Conservation (phyloP, 345 rosid genomes). For the Eucalyptus brandiana region DNA sequence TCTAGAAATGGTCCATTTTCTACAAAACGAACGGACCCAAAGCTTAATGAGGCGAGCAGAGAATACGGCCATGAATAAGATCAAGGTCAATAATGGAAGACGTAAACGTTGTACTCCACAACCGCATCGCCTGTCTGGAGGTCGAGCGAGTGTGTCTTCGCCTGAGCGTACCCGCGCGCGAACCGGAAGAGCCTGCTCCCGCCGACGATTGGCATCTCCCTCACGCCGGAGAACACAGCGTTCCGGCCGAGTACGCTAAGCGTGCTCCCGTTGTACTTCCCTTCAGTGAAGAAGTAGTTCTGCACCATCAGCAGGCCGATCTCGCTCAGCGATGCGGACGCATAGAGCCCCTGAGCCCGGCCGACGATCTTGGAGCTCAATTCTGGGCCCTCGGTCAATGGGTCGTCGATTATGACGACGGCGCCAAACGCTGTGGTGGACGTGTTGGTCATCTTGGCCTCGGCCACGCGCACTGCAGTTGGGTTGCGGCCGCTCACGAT, state of each 20-base stretch:
- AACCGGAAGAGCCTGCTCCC: constrained; percentile 15
- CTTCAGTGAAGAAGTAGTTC: neutral
- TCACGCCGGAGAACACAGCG: neutral
- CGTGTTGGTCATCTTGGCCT: constrained; percentile 6
- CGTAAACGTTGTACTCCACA: constrained; percentile 18
- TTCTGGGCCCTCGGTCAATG: constrained; percentile 24
- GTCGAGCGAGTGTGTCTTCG: constrained; percentile 1
- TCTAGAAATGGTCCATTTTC: too few species aligned
- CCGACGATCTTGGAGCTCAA: constrained; percentile 32
- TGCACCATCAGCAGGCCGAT: neutral
- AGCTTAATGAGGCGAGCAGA: neutral
- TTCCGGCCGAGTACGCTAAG: neutral
- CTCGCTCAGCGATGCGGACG: constrained; percentile 11
- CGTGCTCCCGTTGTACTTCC: neutral
- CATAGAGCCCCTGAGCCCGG: constrained; percentile 40
- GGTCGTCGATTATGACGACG: constrained; percentile 31
- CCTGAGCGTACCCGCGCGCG: constrained; percentile 14
- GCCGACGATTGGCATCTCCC: constrained; percentile 10
- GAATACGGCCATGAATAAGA: neutral
- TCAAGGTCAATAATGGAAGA: constrained; percentile 8
- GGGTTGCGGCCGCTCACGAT: constrained; percentile 8
- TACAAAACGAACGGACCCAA: rapidly evolving
- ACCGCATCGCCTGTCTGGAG: neutral
- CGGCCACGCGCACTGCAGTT: constrained; percentile 12
- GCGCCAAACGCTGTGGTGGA: constrained; percentile 17